Conservation (phyloP, 768 basidiomycete genomes). For the Aureoboletus auriporus region DNA sequence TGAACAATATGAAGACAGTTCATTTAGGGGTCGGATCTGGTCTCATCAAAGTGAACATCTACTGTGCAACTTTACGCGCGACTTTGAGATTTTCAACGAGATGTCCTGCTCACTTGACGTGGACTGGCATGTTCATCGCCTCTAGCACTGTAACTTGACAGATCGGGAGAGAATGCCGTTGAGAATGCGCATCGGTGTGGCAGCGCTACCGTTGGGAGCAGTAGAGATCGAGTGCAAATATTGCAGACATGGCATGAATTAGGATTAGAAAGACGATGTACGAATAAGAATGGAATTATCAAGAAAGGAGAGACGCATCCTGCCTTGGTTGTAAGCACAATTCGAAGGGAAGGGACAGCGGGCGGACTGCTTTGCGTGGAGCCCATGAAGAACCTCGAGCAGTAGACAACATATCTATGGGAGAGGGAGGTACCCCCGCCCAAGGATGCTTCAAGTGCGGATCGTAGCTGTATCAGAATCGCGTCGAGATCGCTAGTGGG, state of each 20-base stretch:
- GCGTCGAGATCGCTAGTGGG: constrained; percentile 36
- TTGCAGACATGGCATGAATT: too few species aligned
- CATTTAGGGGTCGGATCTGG: constrained; percentile 37
- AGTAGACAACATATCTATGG: constrained; percentile 15
- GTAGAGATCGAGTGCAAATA: constrained; percentile 54
- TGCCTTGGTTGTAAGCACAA: too few species aligned
- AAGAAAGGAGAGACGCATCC: too few species aligned
- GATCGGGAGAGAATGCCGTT: constrained; percentile 19
- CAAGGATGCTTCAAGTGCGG: constrained; percentile 40
- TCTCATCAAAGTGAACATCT: constrained; percentile 31
- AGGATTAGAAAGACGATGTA: too few species aligned
- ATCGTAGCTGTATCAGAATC: constrained; percentile 35
- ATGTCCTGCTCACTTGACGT: constrained; percentile 21
- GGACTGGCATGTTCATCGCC: too few species aligned
- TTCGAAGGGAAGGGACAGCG: too few species aligned
- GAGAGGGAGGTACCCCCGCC: constrained; percentile 32
- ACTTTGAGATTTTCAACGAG: constrained; percentile 38
- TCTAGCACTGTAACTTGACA: constrained; percentile 42
- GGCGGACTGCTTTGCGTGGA: constrained; percentile 1
- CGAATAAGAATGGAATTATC: too few species aligned
- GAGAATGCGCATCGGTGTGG: constrained; percentile 39
- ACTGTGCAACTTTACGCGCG: constrained; percentile 29
- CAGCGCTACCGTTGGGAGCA: too few species aligned
- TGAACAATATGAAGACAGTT: constrained; percentile 23
- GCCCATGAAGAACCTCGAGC: constrained; percentile 35